Conservation (phyloP, 2,329 filamentous ascomycete species). For the Aspergillus tamarii region DNA sequence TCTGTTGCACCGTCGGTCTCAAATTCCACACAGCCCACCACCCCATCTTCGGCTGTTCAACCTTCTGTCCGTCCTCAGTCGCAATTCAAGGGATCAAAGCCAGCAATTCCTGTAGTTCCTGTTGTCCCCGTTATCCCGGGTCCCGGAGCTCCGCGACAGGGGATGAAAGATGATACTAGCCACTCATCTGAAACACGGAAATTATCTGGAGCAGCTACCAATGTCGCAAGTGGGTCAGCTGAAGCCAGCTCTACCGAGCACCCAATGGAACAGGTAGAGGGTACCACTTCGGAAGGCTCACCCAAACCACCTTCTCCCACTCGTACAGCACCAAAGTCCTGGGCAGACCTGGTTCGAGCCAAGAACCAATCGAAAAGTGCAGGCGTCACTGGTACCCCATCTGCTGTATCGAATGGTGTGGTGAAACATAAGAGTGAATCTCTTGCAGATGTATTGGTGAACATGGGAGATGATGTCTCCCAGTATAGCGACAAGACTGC, state of each 20-base stretch:
- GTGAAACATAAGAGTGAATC: conserved; percentile 59
- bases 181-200: conserved; percentile 42
- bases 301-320: conserved; percentile 45
- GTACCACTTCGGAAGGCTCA: conserved; percentile 33
- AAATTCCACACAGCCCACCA: conserved; percentile 58
- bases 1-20: conserved; percentile 62
- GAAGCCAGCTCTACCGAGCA: conserved; percentile 8
- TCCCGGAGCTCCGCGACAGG: conserved; percentile 38
- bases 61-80: conserved; percentile 35
- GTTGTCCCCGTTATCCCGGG: conserved; percentile 52
- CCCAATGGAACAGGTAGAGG: conserved; percentile 10
- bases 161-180: conserved; percentile 38
- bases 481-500: conserved; percentile 65
- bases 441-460: conserved; percentile 74
- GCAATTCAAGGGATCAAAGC: conserved; percentile 39
- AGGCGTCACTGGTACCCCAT: conserved; percentile 32
- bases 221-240: conserved; percentile 13
- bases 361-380: conserved; percentile 43
- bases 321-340: conserved; percentile 62
- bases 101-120: conserved; percentile 50
- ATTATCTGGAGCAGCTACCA: conserved; percentile 20
- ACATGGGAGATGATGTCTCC: conserved; percentile 68
- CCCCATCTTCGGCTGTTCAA: conserved; percentile 56
- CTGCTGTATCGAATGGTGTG: conserved; percentile 43
- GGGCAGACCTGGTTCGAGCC: conserved; percentile 68